These are phyloP conservation scores for Penicillium coffeae DNA, from an alignment of 495 filamentous ascomycete genomes.

Conservation along the genomic window DNA sequence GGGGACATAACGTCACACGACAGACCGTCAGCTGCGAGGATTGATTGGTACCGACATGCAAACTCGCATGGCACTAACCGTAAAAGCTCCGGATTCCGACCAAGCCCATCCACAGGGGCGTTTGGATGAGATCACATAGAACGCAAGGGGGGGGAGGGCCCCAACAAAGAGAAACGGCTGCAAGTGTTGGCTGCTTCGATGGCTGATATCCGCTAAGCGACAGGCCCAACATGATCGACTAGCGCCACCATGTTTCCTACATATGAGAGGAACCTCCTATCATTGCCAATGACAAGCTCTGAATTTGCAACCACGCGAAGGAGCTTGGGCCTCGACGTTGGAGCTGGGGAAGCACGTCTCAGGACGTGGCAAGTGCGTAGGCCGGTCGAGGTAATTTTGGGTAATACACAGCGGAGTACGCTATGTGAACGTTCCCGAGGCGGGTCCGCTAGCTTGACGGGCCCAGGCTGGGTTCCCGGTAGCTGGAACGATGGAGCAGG, in stretches of 20 bases:
- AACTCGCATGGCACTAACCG: conserved; percentile 13
- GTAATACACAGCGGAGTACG: conserved; percentile 17
- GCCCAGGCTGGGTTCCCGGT: conserved; percentile 14
- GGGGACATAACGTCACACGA: conserved; percentile 10
- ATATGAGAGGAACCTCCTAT: no score
- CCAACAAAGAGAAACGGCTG: neutral
- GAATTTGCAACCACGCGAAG: conserved; percentile 14
- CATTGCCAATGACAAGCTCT: neutral
- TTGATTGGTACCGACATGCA: conserved; percentile 18
- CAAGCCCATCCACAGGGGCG: neutral
- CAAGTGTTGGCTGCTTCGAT: no score
- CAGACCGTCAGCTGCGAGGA: conserved; percentile 1
- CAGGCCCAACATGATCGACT: neutral
- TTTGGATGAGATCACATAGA: conserved; percentile 1
- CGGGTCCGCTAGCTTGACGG: conserved; percentile 14
- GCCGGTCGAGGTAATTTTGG: no score
- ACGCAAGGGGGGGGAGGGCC: conserved; percentile 7
- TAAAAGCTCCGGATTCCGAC: conserved; percentile 9
- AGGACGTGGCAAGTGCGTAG: neutral
- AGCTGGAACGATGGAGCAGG: conserved; percentile 16
- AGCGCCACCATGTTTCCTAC: no score
- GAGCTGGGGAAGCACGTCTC: neutral
- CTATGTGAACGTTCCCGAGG: conserved; percentile 17
- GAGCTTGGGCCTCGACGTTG: conserved; percentile 15
- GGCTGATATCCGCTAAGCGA: no score